Conservation (phyloP, 1,284 basidiomycete genomes). For the Pisolithus thermaeus region DNA sequence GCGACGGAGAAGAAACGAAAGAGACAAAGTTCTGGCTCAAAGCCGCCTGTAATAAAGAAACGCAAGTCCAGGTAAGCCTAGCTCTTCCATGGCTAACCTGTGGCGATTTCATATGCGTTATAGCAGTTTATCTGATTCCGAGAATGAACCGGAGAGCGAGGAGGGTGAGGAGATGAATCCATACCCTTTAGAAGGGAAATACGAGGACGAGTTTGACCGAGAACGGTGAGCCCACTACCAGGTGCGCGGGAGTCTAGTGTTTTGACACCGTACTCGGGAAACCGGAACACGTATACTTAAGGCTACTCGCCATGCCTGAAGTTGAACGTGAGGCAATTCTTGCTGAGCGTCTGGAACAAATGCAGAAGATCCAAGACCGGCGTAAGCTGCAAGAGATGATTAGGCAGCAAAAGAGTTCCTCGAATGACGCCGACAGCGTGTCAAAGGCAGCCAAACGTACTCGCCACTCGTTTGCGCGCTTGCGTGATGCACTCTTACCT, state of each 20-base stretch:
- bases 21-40: constrained; percentile 32
- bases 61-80: constrained; percentile 44
- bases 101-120: constrained; percentile 8
- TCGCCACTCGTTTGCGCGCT: constrained; percentile 16
- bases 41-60: constrained; percentile 35
- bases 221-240: constrained; percentile 51
- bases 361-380: constrained; percentile 72
- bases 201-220: constrained; percentile 78
- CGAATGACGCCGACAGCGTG: constrained; percentile 52
- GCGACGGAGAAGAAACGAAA: constrained; percentile 50
- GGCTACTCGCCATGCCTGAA: constrained; percentile 77
- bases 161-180: constrained; percentile 56
- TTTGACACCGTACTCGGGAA: constrained; percentile 13
- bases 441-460: constrained; percentile 70
- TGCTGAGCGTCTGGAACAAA: constrained; percentile 73
- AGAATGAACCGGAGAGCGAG: constrained; percentile 54
- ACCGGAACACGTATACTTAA: constrained; percentile 27
- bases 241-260: constrained; percentile 15
- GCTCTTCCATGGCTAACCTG: not conserved
- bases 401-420: constrained; percentile 51
- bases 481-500: constrained; percentile 1
- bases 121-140: constrained; percentile 40
- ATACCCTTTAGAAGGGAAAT: constrained; percentile 89
- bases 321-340: constrained; percentile 86
- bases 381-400: constrained; percentile 74